phyloP scores from a whole-genome alignment of 176 grass and related monocot species.

The Juncus inflexus region DNA sequence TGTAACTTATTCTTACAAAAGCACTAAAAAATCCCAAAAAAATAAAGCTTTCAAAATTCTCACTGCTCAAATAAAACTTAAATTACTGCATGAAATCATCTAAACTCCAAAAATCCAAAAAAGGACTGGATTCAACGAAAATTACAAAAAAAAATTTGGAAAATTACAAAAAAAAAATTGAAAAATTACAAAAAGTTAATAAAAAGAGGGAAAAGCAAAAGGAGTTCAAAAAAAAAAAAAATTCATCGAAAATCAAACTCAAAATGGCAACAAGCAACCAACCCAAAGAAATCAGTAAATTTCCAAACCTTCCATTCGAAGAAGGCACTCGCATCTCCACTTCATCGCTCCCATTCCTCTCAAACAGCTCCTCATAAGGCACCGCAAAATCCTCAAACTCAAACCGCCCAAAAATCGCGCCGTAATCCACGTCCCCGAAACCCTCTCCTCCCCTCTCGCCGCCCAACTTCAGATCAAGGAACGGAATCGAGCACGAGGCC shows the following conservation, averaged over 20 bases:
- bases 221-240: no score
- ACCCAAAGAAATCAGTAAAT: not conserved
- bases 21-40: not conserved
- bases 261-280: not conserved
- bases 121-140: not conserved
- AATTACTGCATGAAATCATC: not conserved
- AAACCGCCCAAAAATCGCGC: slow-evolving; percentile 64
- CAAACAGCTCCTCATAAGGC: slow-evolving; percentile 71
- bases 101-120: slow-evolving; percentile 3
- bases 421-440: slow-evolving; percentile 35
- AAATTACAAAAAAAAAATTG: not conserved
- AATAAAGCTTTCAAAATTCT: slow-evolving; percentile 3
- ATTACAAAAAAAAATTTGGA: not conserved
- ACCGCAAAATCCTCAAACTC: slow-evolving; percentile 60
- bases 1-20: not conserved
- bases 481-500: slow-evolving; percentile 77
- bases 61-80: not conserved
- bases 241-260: not conserved
- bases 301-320: slow-evolving; percentile 19
- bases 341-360: slow-evolving; percentile 22
- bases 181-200: no score
- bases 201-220: no score
- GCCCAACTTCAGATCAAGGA: slow-evolving; percentile 59
- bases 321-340: slow-evolving; percentile 38
- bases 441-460: no score